Conservation (phyloP, 2,329 filamentous ascomycete genomes). For the Sporothrix protearum region DNA sequence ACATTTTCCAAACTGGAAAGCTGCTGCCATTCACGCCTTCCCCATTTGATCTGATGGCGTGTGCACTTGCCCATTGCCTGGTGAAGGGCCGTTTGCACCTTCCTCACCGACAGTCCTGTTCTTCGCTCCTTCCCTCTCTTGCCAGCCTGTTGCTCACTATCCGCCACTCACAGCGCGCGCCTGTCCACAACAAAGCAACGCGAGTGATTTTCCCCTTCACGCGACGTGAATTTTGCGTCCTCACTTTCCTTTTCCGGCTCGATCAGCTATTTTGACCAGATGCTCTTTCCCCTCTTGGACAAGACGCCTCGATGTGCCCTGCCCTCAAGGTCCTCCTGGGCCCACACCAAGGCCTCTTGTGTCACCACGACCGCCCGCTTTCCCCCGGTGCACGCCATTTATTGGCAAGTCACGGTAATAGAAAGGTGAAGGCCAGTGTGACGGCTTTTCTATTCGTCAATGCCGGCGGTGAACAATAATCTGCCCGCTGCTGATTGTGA, state of each 20-base stretch:
- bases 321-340: background rate
- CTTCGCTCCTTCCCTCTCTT: background rate
- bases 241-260: background rate
- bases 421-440: background rate
- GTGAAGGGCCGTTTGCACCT: background rate
- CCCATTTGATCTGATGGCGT: background rate
- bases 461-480: background rate
- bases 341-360: background rate
- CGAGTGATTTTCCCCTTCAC: background rate
- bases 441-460: background rate
- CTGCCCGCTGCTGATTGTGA: background rate
- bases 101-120: background rate
- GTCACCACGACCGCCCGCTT: background rate
- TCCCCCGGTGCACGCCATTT: background rate
- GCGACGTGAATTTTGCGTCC: background rate
- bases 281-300: background rate
- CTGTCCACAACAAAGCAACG: background rate
- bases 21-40: background rate
- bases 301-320: background rate
- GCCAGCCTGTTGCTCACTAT: background rate
- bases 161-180: background rate
- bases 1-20: too few relatives aligned
- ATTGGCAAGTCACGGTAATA: too few relatives aligned
- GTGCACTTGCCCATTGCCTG: background rate
- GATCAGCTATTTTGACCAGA: background rate